Base-by-base conservation (phyloP, 805 yeast species). In the Maudiozyma bulderi region DNA sequence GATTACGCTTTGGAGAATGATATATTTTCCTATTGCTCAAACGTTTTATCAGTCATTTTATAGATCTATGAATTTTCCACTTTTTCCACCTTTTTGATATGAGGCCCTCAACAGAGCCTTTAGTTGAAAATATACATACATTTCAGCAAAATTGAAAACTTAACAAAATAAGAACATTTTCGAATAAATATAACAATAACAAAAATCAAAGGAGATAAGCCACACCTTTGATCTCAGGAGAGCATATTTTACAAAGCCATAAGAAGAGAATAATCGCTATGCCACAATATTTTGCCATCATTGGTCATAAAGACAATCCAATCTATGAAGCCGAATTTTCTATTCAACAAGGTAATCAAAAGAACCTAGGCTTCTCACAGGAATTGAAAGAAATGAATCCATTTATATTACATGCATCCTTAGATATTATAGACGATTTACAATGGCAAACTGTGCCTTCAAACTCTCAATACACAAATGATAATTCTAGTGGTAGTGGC, bases 381-480 rank as follows among this genome's bases (percentile, higher is more conserved):
- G 86, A 82, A 45, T 77, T 87, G 64, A 76, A 76, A 57, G 96
- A 91, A 59, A 68, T 91, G 37, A 81, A 84, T 55, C 97, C 96
- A 26, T 91, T 89, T 59, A 81, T 93, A 31, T 76, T 90, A 35
- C 95, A 93, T 61, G 78, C 96, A 0, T 80, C 98, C 2, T 67
- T 93, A 37, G 99, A 93, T 64, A 74, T 93, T n/a, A 81, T 93
- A 0, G 96, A 93, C 54, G 96, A 90, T 57, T 67, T 80, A 2
- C 97, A 89, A 61, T 89, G 95, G 91, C 76, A 78, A 44, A 73
- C 78, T 8, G 78, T 73, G 53, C 72, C 75, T 5, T 26, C 38
- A 5, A 43, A 43, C 32, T 33, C 38, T 2, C 44, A 32, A 14
- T 46, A 44, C 30, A 43, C 34, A 10, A 48, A 35, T 33, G 50